These are phyloP conservation scores for Colletotrichum siamense DNA, from an alignment of 2,329 filamentous ascomycete genomes.

Conservation along the genomic window DNA sequence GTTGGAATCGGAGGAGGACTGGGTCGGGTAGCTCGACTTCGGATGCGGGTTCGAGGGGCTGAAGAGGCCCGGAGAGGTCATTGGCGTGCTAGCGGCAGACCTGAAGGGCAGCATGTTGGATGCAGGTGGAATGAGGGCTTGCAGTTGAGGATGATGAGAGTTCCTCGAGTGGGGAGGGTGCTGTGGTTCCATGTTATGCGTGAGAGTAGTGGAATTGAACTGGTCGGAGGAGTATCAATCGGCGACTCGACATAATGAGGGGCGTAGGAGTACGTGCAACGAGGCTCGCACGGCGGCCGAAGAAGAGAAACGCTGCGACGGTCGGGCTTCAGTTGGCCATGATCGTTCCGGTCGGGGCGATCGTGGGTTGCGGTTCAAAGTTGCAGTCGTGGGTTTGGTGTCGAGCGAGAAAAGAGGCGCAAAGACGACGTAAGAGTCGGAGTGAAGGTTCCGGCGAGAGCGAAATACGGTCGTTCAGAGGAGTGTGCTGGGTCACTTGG, in stretches of 20 bases:
- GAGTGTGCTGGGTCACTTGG: background rate
- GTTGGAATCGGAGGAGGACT: slow-evolving; percentile 58
- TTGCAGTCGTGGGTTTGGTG: background rate
- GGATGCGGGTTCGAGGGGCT: slow-evolving; percentile 53
- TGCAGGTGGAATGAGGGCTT: slow-evolving; percentile 28
- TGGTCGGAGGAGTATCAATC: slow-evolving; percentile 10
- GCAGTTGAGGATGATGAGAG: slow-evolving; percentile 13
- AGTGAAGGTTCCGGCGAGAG: background rate
- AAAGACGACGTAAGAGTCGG: background rate
- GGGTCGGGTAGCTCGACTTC: slow-evolving; percentile 39
- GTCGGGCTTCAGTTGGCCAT: slow-evolving; percentile 11
- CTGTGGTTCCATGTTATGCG: slow-evolving; percentile 11
- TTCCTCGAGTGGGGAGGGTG: slow-evolving; percentile 9
- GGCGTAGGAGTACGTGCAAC: background rate
- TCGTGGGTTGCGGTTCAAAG: background rate
- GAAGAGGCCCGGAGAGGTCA: slow-evolving; percentile 67
- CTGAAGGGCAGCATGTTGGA: slow-evolving; percentile 48
- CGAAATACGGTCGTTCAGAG: background rate
- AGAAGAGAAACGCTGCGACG: slow-evolving; percentile 3
- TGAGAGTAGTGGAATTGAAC: background rate
- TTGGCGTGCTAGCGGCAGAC: slow-evolving; percentile 61
- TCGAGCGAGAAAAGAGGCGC: background rate
- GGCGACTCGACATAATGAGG: slow-evolving; percentile 25
- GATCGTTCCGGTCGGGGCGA: background rate
- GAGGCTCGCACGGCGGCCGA: slow-evolving; percentile 22